Percentiles rank a stretch among this genome's conserved stretches.
Conservation (phyloP, 2,329 filamentous ascomycete genomes). For the Xylaria sp. region DNA sequence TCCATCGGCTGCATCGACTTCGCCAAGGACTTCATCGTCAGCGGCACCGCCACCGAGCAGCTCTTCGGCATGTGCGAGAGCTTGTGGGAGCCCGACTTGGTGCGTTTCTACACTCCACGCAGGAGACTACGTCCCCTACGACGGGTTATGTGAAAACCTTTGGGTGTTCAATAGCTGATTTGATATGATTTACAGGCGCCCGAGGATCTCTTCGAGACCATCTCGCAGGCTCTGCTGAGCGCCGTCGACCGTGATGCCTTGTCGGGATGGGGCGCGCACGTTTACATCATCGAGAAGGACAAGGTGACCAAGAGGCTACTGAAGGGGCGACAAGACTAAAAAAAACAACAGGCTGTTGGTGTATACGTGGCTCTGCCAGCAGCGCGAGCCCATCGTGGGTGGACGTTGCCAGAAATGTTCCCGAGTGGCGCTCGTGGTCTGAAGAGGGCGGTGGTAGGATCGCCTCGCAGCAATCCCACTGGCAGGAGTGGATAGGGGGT, state of each 20-base stretch:
- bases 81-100: conserved; percentile 96
- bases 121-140: too few relatives aligned
- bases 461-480: not conserved
- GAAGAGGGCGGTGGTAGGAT: not conserved
- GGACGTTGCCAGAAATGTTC: not conserved
- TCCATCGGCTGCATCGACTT: conserved; percentile 99
- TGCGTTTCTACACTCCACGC: conserved; percentile 48
- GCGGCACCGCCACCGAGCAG: conserved; percentile 94
- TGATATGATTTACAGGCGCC: conserved; percentile 60
- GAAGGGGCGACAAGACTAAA: conserved; percentile 93
- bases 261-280: conserved; percentile 96
- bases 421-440: not conserved
- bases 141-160: too few relatives aligned
- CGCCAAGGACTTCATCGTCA: conserved; percentile 98
- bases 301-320: conserved; percentile 99
- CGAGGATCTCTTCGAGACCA: conserved; percentile 96
- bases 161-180: too few relatives aligned
- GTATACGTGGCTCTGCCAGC: not conserved
- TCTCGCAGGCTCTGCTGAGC: conserved; percentile 93
- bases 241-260: conserved; percentile 95
- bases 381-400: not conserved
- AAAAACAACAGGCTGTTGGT: not conserved
- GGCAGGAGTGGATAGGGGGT: not conserved
- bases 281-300: conserved; percentile 99
- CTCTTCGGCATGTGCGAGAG: conserved; percentile 98